These are phyloP conservation scores for Paecilomyces sp. DNA, from an alignment of 2,329 filamentous ascomycete genomes.

Conservation along the genomic window DNA sequence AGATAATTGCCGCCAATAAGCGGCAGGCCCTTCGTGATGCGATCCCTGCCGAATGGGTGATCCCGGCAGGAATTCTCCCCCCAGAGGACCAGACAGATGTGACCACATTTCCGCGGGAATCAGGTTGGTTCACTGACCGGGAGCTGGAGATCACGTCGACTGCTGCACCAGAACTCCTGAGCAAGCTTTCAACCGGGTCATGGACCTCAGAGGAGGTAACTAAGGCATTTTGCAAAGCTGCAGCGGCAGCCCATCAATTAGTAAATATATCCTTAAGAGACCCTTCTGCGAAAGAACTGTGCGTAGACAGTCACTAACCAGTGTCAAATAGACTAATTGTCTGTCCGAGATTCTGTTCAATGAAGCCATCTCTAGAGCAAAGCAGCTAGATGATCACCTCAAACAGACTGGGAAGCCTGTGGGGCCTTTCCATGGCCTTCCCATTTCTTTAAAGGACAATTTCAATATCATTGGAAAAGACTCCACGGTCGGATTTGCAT, in stretches of 20 bases:
- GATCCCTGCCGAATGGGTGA: constrained; percentile 53
- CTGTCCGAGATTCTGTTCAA: not conserved
- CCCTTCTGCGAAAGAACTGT: not conserved
- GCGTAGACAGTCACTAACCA: not conserved
- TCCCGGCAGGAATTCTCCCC: constrained; percentile 49
- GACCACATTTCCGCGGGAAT: constrained; percentile 46
- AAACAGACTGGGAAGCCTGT: constrained; percentile 17
- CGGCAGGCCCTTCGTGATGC: constrained; percentile 37
- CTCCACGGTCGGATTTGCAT: constrained; percentile 14
- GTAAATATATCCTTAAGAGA: constrained; percentile 20
- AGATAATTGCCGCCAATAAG: constrained; percentile 38
- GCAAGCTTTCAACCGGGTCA: constrained; percentile 25
- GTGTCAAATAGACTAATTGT: not conserved
- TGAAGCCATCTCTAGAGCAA: not conserved
- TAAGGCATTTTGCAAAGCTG: constrained; percentile 48
- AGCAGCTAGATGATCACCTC: not conserved
- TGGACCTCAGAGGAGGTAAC: constrained; percentile 49
- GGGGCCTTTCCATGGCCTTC: constrained; percentile 36
- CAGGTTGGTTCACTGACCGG: constrained; percentile 51
- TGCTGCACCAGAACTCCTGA: constrained; percentile 24
- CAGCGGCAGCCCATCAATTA: constrained; percentile 49
- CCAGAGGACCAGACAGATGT: constrained; percentile 50
- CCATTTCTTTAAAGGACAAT: constrained; percentile 36
- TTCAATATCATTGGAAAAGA: constrained; percentile 23
- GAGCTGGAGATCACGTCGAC: constrained; percentile 46